These are phyloP conservation scores for Globisporangium nodosum DNA, from an alignment of 352 stramenopile species.

Conservation along the genomic window DNA sequence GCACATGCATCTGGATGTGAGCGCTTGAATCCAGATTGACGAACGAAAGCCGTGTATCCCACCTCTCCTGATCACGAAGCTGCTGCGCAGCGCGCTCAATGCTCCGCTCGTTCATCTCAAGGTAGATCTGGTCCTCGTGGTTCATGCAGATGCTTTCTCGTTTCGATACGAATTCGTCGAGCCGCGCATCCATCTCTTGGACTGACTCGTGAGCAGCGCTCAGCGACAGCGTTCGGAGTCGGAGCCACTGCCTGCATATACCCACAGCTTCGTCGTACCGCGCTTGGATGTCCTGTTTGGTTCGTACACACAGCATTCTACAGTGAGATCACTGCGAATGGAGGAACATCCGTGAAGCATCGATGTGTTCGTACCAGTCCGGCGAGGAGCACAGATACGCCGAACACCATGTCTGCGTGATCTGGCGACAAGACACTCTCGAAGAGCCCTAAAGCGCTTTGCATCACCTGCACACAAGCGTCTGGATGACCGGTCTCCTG, in stretches of 20 bases:
- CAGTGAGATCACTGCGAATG: not conserved
- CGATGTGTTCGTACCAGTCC: constrained; percentile 27
- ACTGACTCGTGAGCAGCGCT: constrained; percentile 12
- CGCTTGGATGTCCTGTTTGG: constrained; percentile 14
- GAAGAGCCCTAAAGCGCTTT: constrained; percentile 27
- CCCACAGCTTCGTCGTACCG: constrained; percentile 22
- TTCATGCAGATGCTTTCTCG: constrained; percentile 28
- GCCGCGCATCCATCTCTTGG: constrained; percentile 15
- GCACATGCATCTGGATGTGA: not conserved
- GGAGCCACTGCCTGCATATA: constrained; percentile 17
- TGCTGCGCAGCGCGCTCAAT: constrained; percentile 16
- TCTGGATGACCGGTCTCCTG: constrained; percentile 26
- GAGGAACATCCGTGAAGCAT: not conserved
- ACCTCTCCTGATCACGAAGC: constrained; percentile 27
- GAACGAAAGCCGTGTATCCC: not conserved
- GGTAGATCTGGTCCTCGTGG: constrained; percentile 24
- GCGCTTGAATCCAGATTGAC: not conserved
- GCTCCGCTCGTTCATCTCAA: constrained; percentile 17
- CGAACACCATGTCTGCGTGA: constrained; percentile 37
- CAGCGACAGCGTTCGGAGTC: constrained; percentile 9
- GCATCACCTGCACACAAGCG: constrained; percentile 16
- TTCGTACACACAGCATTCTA: not conserved
- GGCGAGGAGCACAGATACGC: constrained; percentile 30
- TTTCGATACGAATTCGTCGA: constrained; percentile 34
- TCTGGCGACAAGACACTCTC: constrained; percentile 30